Evolutionary conservation across 1,139 yeast genomes (phyloP).

Genomic region (Meyerozyma athensensis): DNA sequence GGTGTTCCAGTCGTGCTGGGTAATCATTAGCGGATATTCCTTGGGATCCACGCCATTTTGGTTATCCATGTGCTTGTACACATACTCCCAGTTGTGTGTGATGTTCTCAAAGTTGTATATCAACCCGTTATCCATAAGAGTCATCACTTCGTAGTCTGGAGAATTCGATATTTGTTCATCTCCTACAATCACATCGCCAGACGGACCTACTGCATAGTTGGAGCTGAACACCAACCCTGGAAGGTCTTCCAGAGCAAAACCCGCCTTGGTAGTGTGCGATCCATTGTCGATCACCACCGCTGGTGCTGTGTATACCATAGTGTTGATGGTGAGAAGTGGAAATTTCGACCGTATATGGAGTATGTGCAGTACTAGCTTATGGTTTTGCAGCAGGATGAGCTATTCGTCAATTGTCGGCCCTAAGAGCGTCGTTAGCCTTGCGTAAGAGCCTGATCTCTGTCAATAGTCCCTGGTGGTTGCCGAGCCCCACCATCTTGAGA

Average conservation of each 20-base stretch:
- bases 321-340: not conserved
- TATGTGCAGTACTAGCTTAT: not conserved
- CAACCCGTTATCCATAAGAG: slow-evolving; percentile 60
- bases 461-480: slow-evolving; percentile 66
- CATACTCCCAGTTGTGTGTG: slow-evolving; percentile 54
- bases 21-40: slow-evolving; percentile 60
- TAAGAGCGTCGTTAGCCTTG: slow-evolving; percentile 20
- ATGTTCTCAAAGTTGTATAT: slow-evolving; percentile 64
- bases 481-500: slow-evolving; percentile 65
- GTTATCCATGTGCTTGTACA: slow-evolving; percentile 47
- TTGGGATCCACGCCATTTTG: slow-evolving; percentile 38
- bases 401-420: not conserved
- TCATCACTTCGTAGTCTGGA: slow-evolving; percentile 51
- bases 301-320: slow-evolving; percentile 39
- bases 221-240: slow-evolving; percentile 60
- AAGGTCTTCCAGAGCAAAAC: slow-evolving; percentile 60
- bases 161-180: slow-evolving; percentile 44
- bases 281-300: slow-evolving; percentile 71
- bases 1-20: slow-evolving; percentile 62
- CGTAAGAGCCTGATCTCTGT: slow-evolving; percentile 63
- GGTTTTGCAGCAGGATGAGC: not conserved
- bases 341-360: not conserved
- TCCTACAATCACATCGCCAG: slow-evolving; percentile 38
- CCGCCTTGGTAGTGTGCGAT: slow-evolving; percentile 61
- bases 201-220: slow-evolving; percentile 40